Percentiles rank a stretch among this genome's conserved stretches.
Evolutionary conservation across 306 rosid genomes (phyloP).

Genomic region (Glycine soja): DNA sequence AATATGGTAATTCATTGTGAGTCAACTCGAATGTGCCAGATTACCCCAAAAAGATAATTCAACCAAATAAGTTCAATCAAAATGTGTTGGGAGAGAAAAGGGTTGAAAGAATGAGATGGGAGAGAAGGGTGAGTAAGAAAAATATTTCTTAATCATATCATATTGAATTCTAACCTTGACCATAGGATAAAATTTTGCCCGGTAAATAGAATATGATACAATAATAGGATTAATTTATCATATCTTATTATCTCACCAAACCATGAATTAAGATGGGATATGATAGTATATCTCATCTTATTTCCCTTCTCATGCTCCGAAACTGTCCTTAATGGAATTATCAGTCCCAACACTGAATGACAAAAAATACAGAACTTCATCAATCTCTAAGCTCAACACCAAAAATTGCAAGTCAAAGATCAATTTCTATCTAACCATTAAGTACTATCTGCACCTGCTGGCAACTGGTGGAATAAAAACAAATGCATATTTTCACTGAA

Average conservation of each 20-base stretch:
- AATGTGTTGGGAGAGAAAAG: not conserved
- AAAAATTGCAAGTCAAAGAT: constrained; percentile 59
- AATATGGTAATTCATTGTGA: no score
- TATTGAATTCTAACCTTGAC: not conserved
- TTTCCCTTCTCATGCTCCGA: not conserved
- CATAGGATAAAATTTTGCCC: not conserved
- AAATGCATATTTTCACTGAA: constrained; percentile 57
- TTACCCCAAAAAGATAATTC: no score
- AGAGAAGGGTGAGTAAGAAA: not conserved
- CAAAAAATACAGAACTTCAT: constrained; percentile 49
- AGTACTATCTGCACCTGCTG: constrained; percentile 43
- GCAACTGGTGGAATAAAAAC: constrained; percentile 23
- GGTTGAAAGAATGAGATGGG: not conserved
- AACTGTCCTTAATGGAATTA: constrained; percentile 46
- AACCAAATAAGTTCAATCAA: no score
- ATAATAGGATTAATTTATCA: not conserved
- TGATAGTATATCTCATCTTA: not conserved
- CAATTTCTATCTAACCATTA: constrained; percentile 50
- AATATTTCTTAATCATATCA: no score
- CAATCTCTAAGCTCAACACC: constrained; percentile 61
- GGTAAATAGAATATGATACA: not conserved
- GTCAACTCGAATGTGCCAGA: no score
- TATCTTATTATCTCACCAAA: not conserved
- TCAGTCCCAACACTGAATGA: constrained; percentile 51
- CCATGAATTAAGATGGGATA: not conserved